A percentile compares a stretch with the other conserved stretches of the same genome.
phyloP scores from a whole-genome alignment of 345 rosid species.

The Lepidium africanum region DNA sequence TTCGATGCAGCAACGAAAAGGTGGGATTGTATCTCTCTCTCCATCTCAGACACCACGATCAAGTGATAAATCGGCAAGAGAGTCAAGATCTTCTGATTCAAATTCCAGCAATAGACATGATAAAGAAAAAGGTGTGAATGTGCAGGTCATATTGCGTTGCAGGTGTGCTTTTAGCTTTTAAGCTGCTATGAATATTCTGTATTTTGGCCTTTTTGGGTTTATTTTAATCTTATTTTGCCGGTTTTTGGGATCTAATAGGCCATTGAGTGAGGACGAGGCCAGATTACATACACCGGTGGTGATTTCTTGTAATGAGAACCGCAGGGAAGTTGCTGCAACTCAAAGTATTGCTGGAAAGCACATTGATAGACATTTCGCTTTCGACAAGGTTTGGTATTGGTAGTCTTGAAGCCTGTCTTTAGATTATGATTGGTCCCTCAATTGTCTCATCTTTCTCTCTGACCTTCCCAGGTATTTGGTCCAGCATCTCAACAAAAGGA shows the following conservation, averaged over 20 bases:
- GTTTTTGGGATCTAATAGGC: conserved; percentile 36
- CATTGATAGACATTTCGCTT: conserved; percentile 88
- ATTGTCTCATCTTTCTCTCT: background rate
- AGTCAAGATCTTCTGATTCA: conserved; percentile 78
- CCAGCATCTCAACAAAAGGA: conserved; percentile 84
- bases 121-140: conserved; percentile 94
- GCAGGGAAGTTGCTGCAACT: conserved; percentile 81
- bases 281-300: conserved; percentile 78
- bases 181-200: background rate
- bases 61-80: conserved; percentile 70
- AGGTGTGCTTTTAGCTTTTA: conserved; percentile 38
- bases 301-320: conserved; percentile 73
- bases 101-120: conserved; percentile 56
- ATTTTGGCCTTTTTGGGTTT: background rate
- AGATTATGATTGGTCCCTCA: background rate
- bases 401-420: background rate
- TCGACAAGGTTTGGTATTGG: conserved; percentile 59
- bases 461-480: conserved; percentile 68
- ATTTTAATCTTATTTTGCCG: background rate
- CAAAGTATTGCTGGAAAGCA: conserved; percentile 94
- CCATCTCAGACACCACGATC: conserved; percentile 95
- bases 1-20: conserved; percentile 57
- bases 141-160: conserved; percentile 96
- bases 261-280: conserved; percentile 78
- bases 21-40: conserved; percentile 61